These are phyloP conservation scores for Yamadazyma philogaea DNA, from an alignment of 805 yeast species.

Conservation along the genomic window DNA sequence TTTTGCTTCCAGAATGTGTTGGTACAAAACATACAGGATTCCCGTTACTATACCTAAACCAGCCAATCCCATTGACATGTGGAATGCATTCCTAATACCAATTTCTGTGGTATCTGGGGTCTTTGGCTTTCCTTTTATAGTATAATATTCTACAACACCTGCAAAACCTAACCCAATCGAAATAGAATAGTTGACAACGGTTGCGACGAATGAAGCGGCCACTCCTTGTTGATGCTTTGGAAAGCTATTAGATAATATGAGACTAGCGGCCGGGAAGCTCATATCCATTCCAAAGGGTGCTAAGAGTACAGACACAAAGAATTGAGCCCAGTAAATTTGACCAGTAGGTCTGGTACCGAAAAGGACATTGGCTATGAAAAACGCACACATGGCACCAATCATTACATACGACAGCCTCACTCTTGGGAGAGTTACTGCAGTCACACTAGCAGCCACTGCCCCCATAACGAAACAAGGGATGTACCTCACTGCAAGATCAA, in stretches of 20 bases:
- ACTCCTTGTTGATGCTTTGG: conserved; percentile 70
- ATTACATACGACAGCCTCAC: conserved; percentile 50
- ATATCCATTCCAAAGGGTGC: conserved; percentile 74
- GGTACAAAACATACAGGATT: conserved; percentile 8
- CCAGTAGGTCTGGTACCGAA: conserved; percentile 54
- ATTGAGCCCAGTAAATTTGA: conserved; percentile 59
- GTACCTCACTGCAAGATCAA: conserved; percentile 16
- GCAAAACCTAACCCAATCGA: conserved; percentile 36
- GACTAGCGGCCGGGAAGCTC: conserved; percentile 72
- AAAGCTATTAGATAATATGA: conserved; percentile 53
- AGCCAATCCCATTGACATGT: conserved; percentile 34
- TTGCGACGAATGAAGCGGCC: conserved; percentile 71
- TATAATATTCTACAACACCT: conserved; percentile 31
- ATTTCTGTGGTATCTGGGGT: conserved; percentile 16
- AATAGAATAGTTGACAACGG: conserved; percentile 66
- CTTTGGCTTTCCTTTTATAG: conserved; percentile 17
- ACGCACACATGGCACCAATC: conserved; percentile 50
- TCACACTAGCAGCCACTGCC: conserved; percentile 48
- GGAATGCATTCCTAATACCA: conserved; percentile 26
- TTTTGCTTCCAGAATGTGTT: not conserved
- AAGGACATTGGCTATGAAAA: conserved; percentile 48
- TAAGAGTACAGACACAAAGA: conserved; percentile 52
- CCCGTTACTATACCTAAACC: conserved; percentile 22
- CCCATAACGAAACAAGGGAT: conserved; percentile 46
- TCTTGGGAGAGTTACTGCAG: conserved; percentile 45